These are phyloP conservation scores for Melanogaster broomeanus DNA, from an alignment of 768 basidiomycete species.

Conservation along the genomic window DNA sequence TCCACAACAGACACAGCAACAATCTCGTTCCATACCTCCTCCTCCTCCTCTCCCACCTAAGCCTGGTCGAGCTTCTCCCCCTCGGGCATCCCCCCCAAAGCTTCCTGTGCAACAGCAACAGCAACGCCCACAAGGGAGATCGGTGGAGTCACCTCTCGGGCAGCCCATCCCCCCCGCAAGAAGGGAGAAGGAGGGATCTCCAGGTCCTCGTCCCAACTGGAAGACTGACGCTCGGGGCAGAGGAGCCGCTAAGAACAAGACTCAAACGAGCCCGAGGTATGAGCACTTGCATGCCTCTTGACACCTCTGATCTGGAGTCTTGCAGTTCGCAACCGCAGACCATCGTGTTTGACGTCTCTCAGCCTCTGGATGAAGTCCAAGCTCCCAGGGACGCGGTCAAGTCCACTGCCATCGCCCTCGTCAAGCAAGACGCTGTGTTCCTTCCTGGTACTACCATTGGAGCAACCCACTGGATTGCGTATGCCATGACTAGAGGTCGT, in stretches of 20 bases:
- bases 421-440: constrained; percentile 83
- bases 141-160: constrained; percentile 51
- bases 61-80: constrained; percentile 51
- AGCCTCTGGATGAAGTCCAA: constrained; percentile 71
- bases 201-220: constrained; percentile 54
- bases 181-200: constrained; percentile 73
- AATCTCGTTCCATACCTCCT: constrained; percentile 44
- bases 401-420: constrained; percentile 87
- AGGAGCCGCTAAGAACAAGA: constrained; percentile 42
- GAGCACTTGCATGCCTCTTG: constrained; percentile 10
- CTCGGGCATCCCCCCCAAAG: constrained; percentile 69
- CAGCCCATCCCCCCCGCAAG: constrained; percentile 40
- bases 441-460: constrained; percentile 87
- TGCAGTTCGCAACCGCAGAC: constrained; percentile 62
- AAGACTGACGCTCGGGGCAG: constrained; percentile 40
- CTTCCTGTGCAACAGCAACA: constrained; percentile 42
- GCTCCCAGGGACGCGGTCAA: constrained; percentile 77
- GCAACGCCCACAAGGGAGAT: constrained; percentile 46
- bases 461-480: constrained; percentile 90
- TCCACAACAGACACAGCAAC: constrained; percentile 26
- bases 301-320: constrained; percentile 1
- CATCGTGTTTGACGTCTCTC: constrained; percentile 76
- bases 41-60: constrained; percentile 68
- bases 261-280: constrained; percentile 60
- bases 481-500: constrained; percentile 90